Conservation (phyloP, 23 red algal species). For the Agarophyton chilense region DNA sequence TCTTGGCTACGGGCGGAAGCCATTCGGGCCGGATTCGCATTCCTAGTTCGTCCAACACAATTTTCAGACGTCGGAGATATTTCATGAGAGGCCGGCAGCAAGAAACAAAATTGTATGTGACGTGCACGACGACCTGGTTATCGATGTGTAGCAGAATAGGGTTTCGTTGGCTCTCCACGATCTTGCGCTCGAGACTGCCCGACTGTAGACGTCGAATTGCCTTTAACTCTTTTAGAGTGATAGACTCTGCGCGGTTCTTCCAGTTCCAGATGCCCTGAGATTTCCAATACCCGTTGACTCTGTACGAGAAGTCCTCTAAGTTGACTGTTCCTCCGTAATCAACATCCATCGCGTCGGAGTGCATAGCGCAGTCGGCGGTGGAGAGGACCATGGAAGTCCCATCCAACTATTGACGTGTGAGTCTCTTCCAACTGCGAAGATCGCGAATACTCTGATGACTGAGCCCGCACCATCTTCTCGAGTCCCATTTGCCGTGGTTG, state of each 20-base stretch:
- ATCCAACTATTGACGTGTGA: not conserved
- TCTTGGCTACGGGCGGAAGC: constrained; percentile 11
- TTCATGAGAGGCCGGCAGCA: constrained; percentile 15
- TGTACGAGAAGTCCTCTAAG: not conserved
- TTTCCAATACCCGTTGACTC: not conserved
- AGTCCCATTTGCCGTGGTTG: not conserved
- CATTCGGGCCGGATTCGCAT: not conserved
- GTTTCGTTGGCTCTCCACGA: not conserved
- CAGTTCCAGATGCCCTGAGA: constrained; percentile 41
- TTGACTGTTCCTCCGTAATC: constrained; percentile 26
- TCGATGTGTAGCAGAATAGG: constrained; percentile 19
- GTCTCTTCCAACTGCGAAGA: not conserved
- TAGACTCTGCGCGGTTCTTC: constrained; percentile 8
- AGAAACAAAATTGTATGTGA: constrained; percentile 29
- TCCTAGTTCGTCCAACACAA: not conserved
- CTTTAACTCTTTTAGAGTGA: constrained; percentile 22
- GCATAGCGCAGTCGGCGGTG: not conserved
- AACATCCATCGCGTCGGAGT: constrained; percentile 37
- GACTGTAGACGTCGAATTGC: not conserved
- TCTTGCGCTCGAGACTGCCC: not conserved
- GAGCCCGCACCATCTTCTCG: not conserved
- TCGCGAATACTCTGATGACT: constrained; percentile 40
- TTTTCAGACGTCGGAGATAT: constrained; percentile 12
- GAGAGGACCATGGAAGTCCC: not conserved
- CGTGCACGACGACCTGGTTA: constrained; percentile 20